phyloP scores from a whole-genome alignment of 805 yeast species.

The Nakazawaea laoshanensis region DNA sequence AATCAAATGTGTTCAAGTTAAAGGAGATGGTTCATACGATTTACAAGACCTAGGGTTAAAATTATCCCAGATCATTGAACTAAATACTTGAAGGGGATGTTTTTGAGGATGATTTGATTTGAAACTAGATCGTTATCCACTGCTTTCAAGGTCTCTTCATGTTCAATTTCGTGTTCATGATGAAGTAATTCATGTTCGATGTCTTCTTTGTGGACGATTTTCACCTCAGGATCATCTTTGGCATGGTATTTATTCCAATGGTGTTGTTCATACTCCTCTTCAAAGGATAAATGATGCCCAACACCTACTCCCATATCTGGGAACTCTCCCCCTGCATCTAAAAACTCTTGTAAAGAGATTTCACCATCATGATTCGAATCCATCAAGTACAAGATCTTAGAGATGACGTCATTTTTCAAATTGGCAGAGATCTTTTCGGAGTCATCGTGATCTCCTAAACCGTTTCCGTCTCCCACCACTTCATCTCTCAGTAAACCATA shows the following conservation, averaged over 20 bases:
- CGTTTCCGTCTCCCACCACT: slow-evolving; percentile 83
- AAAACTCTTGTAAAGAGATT: slow-evolving; percentile 64
- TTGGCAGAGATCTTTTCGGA: slow-evolving; percentile 50
- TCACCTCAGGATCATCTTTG: slow-evolving; percentile 75
- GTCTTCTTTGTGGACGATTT: slow-evolving; percentile 78
- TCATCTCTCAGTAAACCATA: slow-evolving; percentile 72
- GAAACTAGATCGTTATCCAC: slow-evolving; percentile 18
- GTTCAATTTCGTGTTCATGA: slow-evolving; percentile 81
- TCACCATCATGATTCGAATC: slow-evolving; percentile 62
- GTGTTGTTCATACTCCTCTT: slow-evolving; percentile 86
- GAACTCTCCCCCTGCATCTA: slow-evolving; percentile 47
- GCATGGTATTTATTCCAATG: slow-evolving; percentile 84
- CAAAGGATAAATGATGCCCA: slow-evolving; percentile 92
- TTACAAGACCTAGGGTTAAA: slow-evolving; percentile 28
- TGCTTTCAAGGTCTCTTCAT: slow-evolving; percentile 25
- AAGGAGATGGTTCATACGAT: slow-evolving; percentile 25
- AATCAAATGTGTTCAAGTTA: slow-evolving; percentile 37
- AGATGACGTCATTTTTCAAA: slow-evolving; percentile 46
- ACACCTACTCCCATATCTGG: slow-evolving; percentile 93
- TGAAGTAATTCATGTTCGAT: slow-evolving; percentile 79
- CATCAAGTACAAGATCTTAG: slow-evolving; percentile 45
- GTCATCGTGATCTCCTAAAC: slow-evolving; percentile 74
- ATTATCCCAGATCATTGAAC: slow-evolving; percentile 14
- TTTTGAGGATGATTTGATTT: slow-evolving; percentile 23
- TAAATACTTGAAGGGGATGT: slow-evolving; percentile 28